Base-by-base conservation (phyloP, 2,329 filamentous ascomycete species). In the Colletotrichum trifolii region DNA sequence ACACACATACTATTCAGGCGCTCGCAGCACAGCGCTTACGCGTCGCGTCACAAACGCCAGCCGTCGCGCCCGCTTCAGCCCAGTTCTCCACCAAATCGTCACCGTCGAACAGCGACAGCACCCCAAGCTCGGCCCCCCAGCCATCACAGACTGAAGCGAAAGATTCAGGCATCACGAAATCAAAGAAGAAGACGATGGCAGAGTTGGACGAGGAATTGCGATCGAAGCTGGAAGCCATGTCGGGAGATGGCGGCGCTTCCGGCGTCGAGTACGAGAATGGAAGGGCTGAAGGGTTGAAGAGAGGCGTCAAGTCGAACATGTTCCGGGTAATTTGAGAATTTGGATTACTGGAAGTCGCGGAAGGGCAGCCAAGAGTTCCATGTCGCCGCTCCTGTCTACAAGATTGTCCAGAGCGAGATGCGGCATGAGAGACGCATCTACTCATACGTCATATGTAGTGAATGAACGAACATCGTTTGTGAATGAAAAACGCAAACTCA, bases 201-300 rank as follows among this genome's bases (percentile, higher is more conserved):
- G 82, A 93, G 70, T 75, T 87, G 1, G 91, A 94, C 71, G 85
- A 87, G 66, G 91, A 93, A 69, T 74, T 94, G 33, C 82, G 83
- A 45, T 74, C 83, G 64, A 91, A 88, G 66, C 82, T 94, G 71
- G 88, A 91, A 69, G 86, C 83, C 10, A 79, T 90, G 36, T 83
- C 89, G 0, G 91, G 91, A 1, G 91, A 89, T 46, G 91, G 91
- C 4, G 91, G 92, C 8, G 85, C 85, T 34, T 82, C 90, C 3
- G 92, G 91, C 1, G 79, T 94, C 5, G 91, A 94, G 75, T 90
- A 91, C 66, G 91, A 94, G 74, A 85, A 92, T 70, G 92, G 92
- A 0, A 85, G 89, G 73, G 87, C 91, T 0, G 87, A 87, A 6
- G 82, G 89, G 0, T 89, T 94, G 84, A 94, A 93, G 77, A 81